Base-by-base conservation (phyloP, 1,284 basidiomycete species). In the Inonotus obliquus region DNA sequence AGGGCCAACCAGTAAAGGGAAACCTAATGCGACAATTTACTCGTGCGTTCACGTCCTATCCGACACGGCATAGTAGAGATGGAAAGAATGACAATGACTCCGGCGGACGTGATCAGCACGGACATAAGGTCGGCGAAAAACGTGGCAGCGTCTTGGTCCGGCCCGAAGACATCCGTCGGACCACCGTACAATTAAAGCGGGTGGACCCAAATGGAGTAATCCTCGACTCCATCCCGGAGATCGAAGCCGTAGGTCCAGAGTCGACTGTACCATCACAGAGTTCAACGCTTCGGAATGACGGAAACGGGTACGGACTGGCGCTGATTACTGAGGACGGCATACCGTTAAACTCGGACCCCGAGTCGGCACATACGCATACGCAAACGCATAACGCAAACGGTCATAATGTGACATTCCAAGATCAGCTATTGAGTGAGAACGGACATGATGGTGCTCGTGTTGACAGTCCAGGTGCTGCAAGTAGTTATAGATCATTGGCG, bases 121-220 rank as follows among this genome's bases (percentile, higher is more conserved):
- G 38, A 39, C n/a, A n/a, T 13, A n/a, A 39, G n/a, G n/a, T n/a
- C 38, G 32, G 9, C 41, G 41, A 7, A 44, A 44, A 10, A 6
- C 41, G 41, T 21, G n/a, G 41, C 19, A 7, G 39, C 57, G 44
- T 14, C 14, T 38, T 39, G 32, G 21, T 95, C n/a, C 77, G 82
- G 45, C 79, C 88, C 35, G 87, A 91, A 64, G 95, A 95, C 92
- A 95, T 96, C 67, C 84, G 87, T 44, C 79, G 92, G 41, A 83
- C 92, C 73, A 86, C 92, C 60, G 84, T 83, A 54, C 85, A 86
- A 0, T 90, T 92, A 1, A 88, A 87, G 64, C 79, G 51, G 85
- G 81, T 97, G 48, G 87, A 96, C 71, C 91, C 91, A 1, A 94
- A 87, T 73, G 93, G 90, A 10, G 84, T 78, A 79, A 78, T 82